Conservation (phyloP, 208 protist species). For the Herpetomonas tarakana region DNA sequence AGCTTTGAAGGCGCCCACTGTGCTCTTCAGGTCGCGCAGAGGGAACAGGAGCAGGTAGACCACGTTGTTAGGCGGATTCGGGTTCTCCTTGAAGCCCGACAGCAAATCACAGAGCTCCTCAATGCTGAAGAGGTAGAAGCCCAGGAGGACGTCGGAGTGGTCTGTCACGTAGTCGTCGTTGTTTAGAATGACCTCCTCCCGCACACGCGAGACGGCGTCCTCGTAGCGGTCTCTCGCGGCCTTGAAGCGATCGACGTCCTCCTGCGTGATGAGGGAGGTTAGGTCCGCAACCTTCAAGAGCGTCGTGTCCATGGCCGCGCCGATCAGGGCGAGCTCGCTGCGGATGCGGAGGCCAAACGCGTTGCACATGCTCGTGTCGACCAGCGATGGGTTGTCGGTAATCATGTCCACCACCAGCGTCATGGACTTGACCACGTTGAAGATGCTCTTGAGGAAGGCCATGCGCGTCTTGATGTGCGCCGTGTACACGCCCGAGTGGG, state of each 20-base stretch:
- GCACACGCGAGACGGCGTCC: constrained; percentile 63
- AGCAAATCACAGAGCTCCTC: constrained; percentile 75
- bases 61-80: constrained; percentile 39
- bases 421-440: constrained; percentile 66
- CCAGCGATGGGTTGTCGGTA: constrained; percentile 40
- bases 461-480: constrained; percentile 54
- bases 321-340: constrained; percentile 48
- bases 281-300: constrained; percentile 73
- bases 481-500: constrained; percentile 65
- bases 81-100: constrained; percentile 44
- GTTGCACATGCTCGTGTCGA: constrained; percentile 71
- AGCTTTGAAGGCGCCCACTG: constrained; percentile 31
- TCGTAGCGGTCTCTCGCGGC: constrained; percentile 49
- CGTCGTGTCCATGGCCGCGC: constrained; percentile 70
- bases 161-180: constrained; percentile 80
- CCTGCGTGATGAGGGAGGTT: constrained; percentile 38
- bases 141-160: constrained; percentile 76
- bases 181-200: constrained; percentile 76
- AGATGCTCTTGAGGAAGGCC: constrained; percentile 51
- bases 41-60: constrained; percentile 46
- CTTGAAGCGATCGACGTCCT: constrained; percentile 58
- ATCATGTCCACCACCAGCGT: constrained; percentile 76
- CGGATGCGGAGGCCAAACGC: constrained; percentile 55
- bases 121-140: constrained; percentile 82
- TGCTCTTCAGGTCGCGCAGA: constrained; percentile 56